Evolutionary conservation across 768 basidiomycete genomes (phyloP), one percentile per base, ranked within the genome.

Genomic region (Infundibulicybe gibba): DNA sequence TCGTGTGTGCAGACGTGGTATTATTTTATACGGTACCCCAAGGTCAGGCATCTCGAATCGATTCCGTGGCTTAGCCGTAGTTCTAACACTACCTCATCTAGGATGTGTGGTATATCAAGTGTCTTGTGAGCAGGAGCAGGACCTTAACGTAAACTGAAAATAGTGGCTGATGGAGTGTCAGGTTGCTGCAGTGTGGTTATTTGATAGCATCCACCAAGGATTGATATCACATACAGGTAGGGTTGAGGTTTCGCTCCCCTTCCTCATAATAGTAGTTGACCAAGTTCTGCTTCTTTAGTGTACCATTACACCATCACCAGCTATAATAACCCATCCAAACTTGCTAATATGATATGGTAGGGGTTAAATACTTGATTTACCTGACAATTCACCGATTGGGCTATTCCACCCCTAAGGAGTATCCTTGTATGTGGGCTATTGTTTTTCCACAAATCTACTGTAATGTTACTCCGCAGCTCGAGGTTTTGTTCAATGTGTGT

Each of bases 1-100:
- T 77, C 79, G 2, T 78, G 75, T 51, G 71, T 77, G 25, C 79
- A 81, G 56, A 73, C 78, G 0, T 76, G 73, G 70, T 79, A 74
- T 55, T 81, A 79, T 49, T 81, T 75, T 55, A 61, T 68, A 47
- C 68, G 72, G 44, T 80, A 79, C 47, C 57, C 54, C 8, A 67
- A 68, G 54, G 74, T 68, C 51, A 30, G 63, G 44, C 13, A 31
- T 20, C 44, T 21, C 32, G 9, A 25, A 25, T 25, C 17, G 13
- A 31, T 43, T 10, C 30, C 31, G 3, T 53, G 21, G 33, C n/a
- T n/a, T n/a, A 42, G 40, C 47, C 50, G 14, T 17, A 54, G 49
- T 42, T 40, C 43, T 41, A 49, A 10, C 3, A 12, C 15, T 19
- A 16, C 13, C 32, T 37, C 20, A 17, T 43, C 17, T 45, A 74